Evolutionary conservation across 805 yeast genomes (phyloP), one percentile per base, ranked within the genome.

Genomic region (Metschnikowia picachoensis): DNA sequence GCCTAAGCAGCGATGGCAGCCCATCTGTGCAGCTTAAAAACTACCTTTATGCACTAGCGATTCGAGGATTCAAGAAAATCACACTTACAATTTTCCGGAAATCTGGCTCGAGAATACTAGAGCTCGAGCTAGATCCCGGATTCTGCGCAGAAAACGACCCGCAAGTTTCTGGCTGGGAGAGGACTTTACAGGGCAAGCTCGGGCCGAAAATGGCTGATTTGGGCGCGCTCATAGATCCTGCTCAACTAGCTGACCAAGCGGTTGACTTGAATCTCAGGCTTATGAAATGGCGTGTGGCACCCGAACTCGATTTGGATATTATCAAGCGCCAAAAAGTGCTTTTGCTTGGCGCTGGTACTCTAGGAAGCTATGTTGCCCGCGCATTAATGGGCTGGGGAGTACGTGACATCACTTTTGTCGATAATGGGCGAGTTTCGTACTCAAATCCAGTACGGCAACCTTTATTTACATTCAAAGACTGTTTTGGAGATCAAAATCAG

Each of bases 381-480:
- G 85, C 87, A 0, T 66, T 94, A 28, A 62, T 94, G 63, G 98
- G 95, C 1, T 94, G 99, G 99, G 99, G 99, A 3, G 91, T 91
- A 0, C 70, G 88, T 38, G 72, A 80, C 31, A 83, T 94, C 15
- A 85, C 97, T 0, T 82, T 94, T 65, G 92, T 94, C 3, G 99
- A 94, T 63, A 88, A 80, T 62, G 95, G 97, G 2, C 72, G 77
- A 20, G 89, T 95, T 0, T 89, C 97, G 3, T 89, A 82, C 65
- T 87, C 96, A 9, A 94, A 94, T 57, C 99, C 99, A 0, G 99
- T 94, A 0, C 73, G 99, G 42, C 99, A 94, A 57, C 92, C 98
- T 0, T 65, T 94, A 17, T 94, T 82, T 64, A 76, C 73, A 16
- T 92, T 87, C 65, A 76, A 77, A n/a, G 97, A 94, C 66, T 85